Evolutionary conservation across 139 green algal genomes (phyloP).

Genomic region (Dunaliella primolecta): DNA sequence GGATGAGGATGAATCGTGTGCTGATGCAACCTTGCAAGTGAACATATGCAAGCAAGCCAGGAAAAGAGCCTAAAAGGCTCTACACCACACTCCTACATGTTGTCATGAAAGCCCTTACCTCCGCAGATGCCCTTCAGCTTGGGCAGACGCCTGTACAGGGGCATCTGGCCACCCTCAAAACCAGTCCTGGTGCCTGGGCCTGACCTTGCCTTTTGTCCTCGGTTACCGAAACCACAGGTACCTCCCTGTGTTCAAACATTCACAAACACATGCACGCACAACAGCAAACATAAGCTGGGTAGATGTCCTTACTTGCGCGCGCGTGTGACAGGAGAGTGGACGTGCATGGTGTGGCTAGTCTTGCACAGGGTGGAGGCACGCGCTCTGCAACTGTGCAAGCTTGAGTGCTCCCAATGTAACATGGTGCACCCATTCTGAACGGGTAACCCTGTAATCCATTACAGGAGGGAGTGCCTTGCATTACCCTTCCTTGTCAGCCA

Average conservation of each 20-base stretch:
- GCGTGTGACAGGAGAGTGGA: not conserved
- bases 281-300: not conserved
- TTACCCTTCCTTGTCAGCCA: too few species aligned
- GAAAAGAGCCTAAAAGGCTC: too few species aligned
- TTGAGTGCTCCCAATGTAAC: too few species aligned
- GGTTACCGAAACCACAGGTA: constrained; percentile 93
- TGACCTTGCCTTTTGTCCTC: constrained; percentile 93
- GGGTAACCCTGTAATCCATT: too few species aligned
- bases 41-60: too few species aligned
- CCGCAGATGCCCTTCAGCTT: constrained; percentile 97
- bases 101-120: constrained; percentile 45
- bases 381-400: too few species aligned
- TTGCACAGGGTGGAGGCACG: not conserved
- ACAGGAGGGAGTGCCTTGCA: too few species aligned
- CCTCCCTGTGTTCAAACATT: constrained; percentile 79
- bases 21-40: too few species aligned
- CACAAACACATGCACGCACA: constrained; percentile 15
- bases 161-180: constrained; percentile 97
- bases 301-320: not conserved
- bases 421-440: too few species aligned
- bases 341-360: not conserved
- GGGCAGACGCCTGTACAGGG: constrained; percentile 92
- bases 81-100: not conserved
- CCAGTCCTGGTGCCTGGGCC: constrained; percentile 78
- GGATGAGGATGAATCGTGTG: too few species aligned